Evolutionary conservation across 345 rosid species (phyloP), one percentile per base, ranked within the genome.

Genomic region (Hibiscus mutabilis): DNA sequence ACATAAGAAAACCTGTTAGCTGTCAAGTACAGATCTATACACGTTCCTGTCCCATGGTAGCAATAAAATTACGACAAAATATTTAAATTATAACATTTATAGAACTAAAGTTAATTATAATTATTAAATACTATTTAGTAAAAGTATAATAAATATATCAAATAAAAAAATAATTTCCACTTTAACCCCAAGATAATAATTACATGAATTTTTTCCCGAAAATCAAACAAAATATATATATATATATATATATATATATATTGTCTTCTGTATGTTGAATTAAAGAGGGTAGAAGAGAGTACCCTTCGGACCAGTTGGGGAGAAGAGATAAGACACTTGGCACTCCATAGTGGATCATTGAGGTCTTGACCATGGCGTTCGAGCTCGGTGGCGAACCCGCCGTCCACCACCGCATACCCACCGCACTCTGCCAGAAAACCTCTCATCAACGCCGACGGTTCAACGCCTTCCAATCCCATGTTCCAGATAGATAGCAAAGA

Each of bases 291-390:
- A 10, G 25, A 37, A 37, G 57, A 5, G 52, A 13, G 56, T 82
- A 91, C 97, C 90, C 85, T 84, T 77, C 92, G 68, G 62, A 91
- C 93, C 64, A 91, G 96, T 60, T 91, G 89, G 33, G 97, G 93
- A 52, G 96, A 89, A 68, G 83, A 84, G 75, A 89, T 33, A 69
- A 93, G 95, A 71, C 91, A 93, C 73, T 89, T 91, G 75, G 98
- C 94, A 80, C 98, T 91, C 98, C 98, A 91, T 42, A 93, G 93
- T 72, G 97, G 96, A 74, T 93, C 98, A 70, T 88, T 87, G 74
- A 93, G 90, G 75, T 93, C 82, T 37, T 93, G 96, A 2, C 97
- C 98, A 58, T 89, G 89, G 9, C 94, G 92, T 81, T 93, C 87
- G 15, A 93, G 90, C 76, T 93, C 97, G 55, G 98, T 91, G 71